Evolutionary conservation across 441 rosid genomes (phyloP), one percentile per base, ranked within the genome.

Genomic region (Mallotus japonicus): DNA sequence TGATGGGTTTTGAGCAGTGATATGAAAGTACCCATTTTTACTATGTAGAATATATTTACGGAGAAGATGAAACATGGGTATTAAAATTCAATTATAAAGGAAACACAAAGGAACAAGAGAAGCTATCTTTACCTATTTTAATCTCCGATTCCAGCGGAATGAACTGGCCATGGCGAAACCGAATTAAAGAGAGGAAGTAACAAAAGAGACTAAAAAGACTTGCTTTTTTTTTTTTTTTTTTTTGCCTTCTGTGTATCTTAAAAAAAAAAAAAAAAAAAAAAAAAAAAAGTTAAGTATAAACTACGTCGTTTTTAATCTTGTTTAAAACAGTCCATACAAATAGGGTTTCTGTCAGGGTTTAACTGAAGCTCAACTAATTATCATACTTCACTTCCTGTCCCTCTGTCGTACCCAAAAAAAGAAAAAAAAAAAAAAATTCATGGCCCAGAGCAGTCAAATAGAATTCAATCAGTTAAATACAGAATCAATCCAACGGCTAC

Each of bases 301-400:
- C 15, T 15, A 50, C 54, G 54, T 4, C 54, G 54, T 50, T 15
- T 9, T 47, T 50, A 14, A 50, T 50, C 12, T 12, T 12, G 16
- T 11, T 3, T 7, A 62, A 37, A 62, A 37, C 65, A 44, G 15
- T 17, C 0, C 22, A 50, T 13, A 16, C 49, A 60, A 60, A 62
- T 67, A 67, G 57, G 66, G 73, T 50, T 60, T 60, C 20, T 14
- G 37, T 9, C 20, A 46, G 65, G 73, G 73, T 70, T 70, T 47
- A 70, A 12, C 5, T 14, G 16, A 34, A 22, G 1, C 20, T 44
- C 14, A 3, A 20, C 10, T 2, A 13, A 0, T 10, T 4, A 0
- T 37, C 1, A 2, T 10, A 11, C 2, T 9, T 5, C 40, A 15
- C 46, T 1, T 15, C 20, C 0, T 15, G 28, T 62, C 64, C 11